Base-by-base conservation (phyloP, 1,139 yeast species). In the Taphrina populina region DNA sequence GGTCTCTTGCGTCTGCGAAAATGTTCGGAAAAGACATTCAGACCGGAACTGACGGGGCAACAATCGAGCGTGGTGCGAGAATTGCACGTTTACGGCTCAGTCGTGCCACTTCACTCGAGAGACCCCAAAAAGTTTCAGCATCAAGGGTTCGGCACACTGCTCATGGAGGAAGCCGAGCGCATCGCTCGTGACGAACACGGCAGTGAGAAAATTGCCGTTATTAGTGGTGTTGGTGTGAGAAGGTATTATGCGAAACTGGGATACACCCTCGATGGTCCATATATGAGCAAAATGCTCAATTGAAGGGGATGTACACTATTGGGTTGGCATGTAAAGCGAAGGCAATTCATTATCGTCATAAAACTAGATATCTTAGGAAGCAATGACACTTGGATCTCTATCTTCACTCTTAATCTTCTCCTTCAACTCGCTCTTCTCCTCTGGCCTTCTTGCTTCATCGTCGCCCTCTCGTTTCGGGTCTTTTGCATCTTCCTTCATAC, bases 51-150 rank as follows among this genome's bases (percentile, higher is more conserved):
- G 64, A 82, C 81, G 0, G 70, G 75, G 6, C 95, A 90, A 70
- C 92, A 83, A 58, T 87, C 97, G 0, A 88, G 96, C 3, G 81
- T 92, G 59, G 97, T 92, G 26, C 80, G 99, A 69, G 99, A 92
- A 70, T 76, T 92, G 63, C 99, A 92, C 66, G 99, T 92, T 24
- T 92, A 92, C 66, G 99, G 99, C 6, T 86, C 95, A 2, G 97
- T 90, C 24, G 99, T 92, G 30, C 98, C 99, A 1, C 73, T 92
- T 61, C 98, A 94, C 69, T 85, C 95, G n/a, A 79, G 97, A 64
- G 98, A 92, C 70, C 98, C 98, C 52, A 79, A 96, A 66, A 92
- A 92, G 70, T 92, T 92, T 74, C 99, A 92, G 74, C 99, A 92
- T 74, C 98, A 94, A 76, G 99, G 99, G 17, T 92, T 92, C 68